Evolutionary conservation across 257 asterid genomes (phyloP).

Genomic region (Euphrasia confusa): DNA sequence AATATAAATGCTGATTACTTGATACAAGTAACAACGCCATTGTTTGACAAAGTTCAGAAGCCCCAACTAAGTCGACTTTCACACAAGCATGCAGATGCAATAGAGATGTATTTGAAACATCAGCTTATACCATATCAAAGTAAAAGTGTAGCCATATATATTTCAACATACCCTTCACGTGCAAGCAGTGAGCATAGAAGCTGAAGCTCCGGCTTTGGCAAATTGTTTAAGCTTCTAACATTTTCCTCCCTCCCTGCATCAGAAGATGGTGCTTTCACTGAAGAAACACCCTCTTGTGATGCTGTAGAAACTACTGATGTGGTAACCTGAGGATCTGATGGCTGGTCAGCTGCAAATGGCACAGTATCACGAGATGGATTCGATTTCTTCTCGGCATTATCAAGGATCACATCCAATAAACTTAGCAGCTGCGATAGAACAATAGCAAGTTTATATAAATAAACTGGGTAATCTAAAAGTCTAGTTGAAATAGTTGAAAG

Average conservation of each 20-base stretch:
- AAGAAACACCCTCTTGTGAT: conserved; percentile 39
- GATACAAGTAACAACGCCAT: background rate
- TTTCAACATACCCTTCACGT: conserved; percentile 73
- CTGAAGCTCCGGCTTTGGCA: conserved; percentile 79
- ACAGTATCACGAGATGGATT: conserved; percentile 47
- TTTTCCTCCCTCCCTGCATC: conserved; percentile 38
- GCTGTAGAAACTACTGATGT: conserved; percentile 39
- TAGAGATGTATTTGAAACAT: background rate
- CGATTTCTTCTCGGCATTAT: conserved; percentile 69
- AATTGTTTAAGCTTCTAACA: conserved; percentile 38
- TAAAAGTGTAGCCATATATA: conserved; percentile 8
- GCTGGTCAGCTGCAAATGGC: conserved; percentile 57
- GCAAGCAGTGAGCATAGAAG: conserved; percentile 92
- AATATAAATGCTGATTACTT: background rate
- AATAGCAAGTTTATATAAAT: conserved; percentile 13
- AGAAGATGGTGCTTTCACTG: conserved; percentile 46
- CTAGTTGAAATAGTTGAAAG: conserved; percentile 14
- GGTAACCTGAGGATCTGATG: conserved; percentile 41
- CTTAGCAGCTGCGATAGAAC: conserved; percentile 59
- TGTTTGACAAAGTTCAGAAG: background rate
- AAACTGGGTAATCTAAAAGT: conserved; percentile 6
- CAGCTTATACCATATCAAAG: conserved; percentile 7
- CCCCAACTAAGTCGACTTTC: conserved; percentile 12
- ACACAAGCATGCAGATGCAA: conserved; percentile 2
- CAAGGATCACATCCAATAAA: conserved; percentile 78